Evolutionary conservation across 108 stramenopile genomes (phyloP).

Genomic region (Stephanodiscus minutulus): DNA sequence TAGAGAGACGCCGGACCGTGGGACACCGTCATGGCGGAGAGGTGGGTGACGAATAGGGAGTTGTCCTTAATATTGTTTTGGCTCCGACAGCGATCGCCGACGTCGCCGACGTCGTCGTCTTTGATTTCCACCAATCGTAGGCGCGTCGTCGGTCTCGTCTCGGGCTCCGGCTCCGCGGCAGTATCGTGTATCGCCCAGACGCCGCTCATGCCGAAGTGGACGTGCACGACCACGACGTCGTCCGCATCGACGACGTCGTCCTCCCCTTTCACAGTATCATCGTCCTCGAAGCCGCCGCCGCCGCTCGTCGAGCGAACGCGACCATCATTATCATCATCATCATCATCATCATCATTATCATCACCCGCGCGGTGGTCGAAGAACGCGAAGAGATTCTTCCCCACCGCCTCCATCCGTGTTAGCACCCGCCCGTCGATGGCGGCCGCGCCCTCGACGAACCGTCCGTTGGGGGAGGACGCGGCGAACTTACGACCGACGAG

Average conservation of each 20-base stretch:
- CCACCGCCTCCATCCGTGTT: constrained; percentile 70
- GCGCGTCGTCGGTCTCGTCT: constrained; percentile 61
- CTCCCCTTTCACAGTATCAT: background rate
- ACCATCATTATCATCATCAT: constrained; percentile 24
- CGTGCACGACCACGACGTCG: constrained; percentile 49
- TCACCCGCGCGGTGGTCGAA: constrained; percentile 28
- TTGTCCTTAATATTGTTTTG: background rate
- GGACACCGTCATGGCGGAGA: constrained; percentile 75
- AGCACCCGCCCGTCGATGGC: constrained; percentile 59
- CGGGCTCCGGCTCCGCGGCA: constrained; percentile 46
- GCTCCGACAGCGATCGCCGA: too few species aligned
- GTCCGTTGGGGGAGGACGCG: constrained; percentile 67
- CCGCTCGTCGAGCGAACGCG: too few species aligned
- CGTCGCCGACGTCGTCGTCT: background rate
- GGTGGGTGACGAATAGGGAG: constrained; percentile 47
- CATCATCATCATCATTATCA: constrained; percentile 12
- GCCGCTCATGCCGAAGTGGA: constrained; percentile 83
- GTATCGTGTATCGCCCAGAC: constrained; percentile 59
- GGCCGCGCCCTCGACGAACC: constrained; percentile 61
- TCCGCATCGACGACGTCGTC: background rate
- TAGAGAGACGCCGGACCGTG: constrained; percentile 62
- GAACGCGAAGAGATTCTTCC: constrained; percentile 82
- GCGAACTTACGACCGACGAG: constrained; percentile 63
- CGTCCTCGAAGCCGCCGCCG: too few species aligned
- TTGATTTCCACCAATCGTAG: constrained; percentile 55